Conservation (phyloP, 2,329 filamentous ascomycete species). For the Fusarium phyllophilum region DNA sequence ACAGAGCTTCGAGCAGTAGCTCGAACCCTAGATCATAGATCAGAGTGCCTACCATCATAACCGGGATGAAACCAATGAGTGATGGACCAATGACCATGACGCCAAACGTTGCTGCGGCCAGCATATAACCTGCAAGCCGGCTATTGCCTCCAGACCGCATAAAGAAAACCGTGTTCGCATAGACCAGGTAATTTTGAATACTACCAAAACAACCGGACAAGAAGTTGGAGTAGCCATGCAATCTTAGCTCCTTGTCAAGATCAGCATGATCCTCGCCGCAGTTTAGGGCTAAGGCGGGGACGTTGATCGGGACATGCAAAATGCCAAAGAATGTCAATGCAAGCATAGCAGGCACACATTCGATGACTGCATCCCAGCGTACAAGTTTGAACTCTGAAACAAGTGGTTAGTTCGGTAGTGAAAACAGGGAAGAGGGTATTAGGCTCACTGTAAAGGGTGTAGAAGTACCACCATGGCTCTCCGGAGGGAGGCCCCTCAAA, state of each 20-base stretch:
- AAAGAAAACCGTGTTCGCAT: constrained; percentile 97
- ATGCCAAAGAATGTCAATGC: constrained; percentile 97
- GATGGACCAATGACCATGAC: constrained; percentile 87
- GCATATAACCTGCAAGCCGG: constrained; percentile 84
- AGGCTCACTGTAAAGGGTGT: constrained; percentile 86
- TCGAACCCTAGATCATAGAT: constrained; percentile 97
- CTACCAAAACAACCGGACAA: constrained; percentile 87
- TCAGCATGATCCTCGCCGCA: constrained; percentile 92
- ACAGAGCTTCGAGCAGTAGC: constrained; percentile 86
- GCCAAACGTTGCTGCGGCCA: constrained; percentile 81
- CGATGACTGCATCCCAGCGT: constrained; percentile 83
- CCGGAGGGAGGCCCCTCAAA: constrained; percentile 86
- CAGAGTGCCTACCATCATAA: constrained; percentile 95
- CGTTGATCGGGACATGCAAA: constrained; percentile 97
- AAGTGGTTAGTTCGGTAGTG: constrained; percentile 27
- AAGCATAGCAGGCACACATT: constrained; percentile 93
- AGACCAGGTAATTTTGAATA: constrained; percentile 96
- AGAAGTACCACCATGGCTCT: constrained; percentile 98
- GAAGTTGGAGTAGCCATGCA: constrained; percentile 93
- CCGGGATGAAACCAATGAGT: constrained; percentile 92
- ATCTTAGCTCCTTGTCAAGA: constrained; percentile 88
- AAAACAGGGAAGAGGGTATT: no score
- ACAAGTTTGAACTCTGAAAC: constrained; percentile 78
- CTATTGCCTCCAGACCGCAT: constrained; percentile 91
- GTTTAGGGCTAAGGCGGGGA: constrained; percentile 89